These are phyloP conservation scores for Coniochaeta sp. DNA, from an alignment of 2,329 filamentous ascomycete genomes.

Conservation along the genomic window DNA sequence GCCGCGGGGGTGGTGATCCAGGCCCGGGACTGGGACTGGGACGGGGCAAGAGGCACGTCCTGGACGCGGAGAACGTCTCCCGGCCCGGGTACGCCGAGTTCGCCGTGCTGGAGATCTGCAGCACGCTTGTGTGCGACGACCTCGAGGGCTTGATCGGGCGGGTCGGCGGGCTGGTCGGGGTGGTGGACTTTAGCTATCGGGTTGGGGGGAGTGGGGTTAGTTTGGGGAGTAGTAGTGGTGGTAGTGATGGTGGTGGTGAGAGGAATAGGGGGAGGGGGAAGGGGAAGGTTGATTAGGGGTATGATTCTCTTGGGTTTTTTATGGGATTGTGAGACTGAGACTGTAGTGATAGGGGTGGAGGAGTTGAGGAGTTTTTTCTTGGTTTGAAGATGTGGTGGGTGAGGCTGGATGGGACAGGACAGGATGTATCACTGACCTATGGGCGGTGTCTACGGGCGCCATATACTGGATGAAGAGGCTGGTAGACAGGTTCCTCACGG, in stretches of 20 bases:
- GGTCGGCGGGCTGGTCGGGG: slow-evolving; percentile 62
- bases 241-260: background rate
- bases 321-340: background rate
- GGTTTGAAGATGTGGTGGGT: background rate
- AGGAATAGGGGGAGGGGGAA: slow-evolving; percentile 10
- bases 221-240: background rate
- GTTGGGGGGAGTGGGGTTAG: slow-evolving; percentile 22
- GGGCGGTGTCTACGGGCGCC: background rate
- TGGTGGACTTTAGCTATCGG: slow-evolving; percentile 66
- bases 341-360: background rate
- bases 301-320: background rate
- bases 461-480: too few relatives aligned
- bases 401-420: background rate
- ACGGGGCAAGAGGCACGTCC: slow-evolving; percentile 30
- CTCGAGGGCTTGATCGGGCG: slow-evolving; percentile 53
- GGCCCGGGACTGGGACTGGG: too few relatives aligned
- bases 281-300: slow-evolving; percentile 10
- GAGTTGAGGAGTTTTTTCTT: background rate
- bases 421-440: background rate
- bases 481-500: too few relatives aligned
- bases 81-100: slow-evolving; percentile 70
- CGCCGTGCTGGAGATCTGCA: slow-evolving; percentile 66
- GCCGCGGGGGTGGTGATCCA: background rate
- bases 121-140: slow-evolving; percentile 61
- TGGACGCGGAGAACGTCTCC: slow-evolving; percentile 57